phyloP scores from a whole-genome alignment of 2,329 filamentous ascomycete genomes.

The Trichoderma sp. region DNA sequence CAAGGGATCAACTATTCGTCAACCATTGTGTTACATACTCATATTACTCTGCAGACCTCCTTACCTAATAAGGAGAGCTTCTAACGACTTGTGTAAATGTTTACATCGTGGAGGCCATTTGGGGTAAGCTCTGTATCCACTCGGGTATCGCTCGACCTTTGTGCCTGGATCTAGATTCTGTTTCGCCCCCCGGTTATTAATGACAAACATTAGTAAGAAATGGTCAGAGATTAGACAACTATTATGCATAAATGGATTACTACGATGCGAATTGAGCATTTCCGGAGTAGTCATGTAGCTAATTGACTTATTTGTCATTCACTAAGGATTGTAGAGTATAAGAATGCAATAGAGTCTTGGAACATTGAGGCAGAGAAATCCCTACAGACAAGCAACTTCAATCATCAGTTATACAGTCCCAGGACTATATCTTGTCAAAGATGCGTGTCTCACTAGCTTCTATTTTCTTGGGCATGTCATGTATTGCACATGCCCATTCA shows the following conservation, averaged over 20 bases:
- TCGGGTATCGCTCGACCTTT: background rate
- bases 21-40: background rate
- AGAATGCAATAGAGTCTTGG: background rate
- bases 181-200: background rate
- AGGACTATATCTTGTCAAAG: background rate
- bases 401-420: background rate
- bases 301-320: background rate
- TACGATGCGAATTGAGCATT: background rate
- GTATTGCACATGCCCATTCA: background rate
- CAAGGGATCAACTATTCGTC: background rate
- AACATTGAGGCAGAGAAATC: background rate
- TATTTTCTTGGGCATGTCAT: background rate
- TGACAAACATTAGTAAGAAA: background rate
- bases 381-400: background rate
- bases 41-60: background rate
- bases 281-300: too few relatives aligned
- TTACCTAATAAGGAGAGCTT: background rate
- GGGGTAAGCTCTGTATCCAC: background rate
- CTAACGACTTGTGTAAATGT: background rate
- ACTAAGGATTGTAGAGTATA: background rate
- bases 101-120: background rate
- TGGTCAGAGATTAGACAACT: background rate
- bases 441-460: background rate
- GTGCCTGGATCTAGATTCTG: background rate
- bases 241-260: background rate